A percentile compares a stretch with the other conserved stretches of the same genome.
phyloP scores from a whole-genome alignment of 352 stramenopile species.

The Phytophthora sp. region DNA sequence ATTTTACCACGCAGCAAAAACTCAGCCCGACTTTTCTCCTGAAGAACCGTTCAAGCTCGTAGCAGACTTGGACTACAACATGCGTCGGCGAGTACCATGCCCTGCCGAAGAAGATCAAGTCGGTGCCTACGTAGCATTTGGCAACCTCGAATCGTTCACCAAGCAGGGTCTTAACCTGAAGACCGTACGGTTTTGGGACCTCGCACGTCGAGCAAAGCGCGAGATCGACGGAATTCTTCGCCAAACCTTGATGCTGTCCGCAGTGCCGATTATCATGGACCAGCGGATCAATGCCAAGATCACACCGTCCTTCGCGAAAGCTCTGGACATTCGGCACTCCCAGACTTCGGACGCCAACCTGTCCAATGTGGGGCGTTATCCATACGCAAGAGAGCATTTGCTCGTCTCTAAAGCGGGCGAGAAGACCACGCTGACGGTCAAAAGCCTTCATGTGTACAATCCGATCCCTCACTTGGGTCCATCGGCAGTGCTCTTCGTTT shows the following conservation, averaged over 20 bases:
- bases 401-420: background rate
- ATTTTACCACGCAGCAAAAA: slow-evolving; percentile 24
- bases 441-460: slow-evolving; percentile 38
- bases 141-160: slow-evolving; percentile 16
- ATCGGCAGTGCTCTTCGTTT: slow-evolving; percentile 28
- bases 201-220: slow-evolving; percentile 40
- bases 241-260: slow-evolving; percentile 10
- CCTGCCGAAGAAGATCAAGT: slow-evolving; percentile 28
- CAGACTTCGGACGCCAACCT: slow-evolving; percentile 25
- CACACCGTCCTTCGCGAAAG: slow-evolving; percentile 15
- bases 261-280: slow-evolving; percentile 18
- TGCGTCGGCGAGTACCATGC: slow-evolving; percentile 43
- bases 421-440: slow-evolving; percentile 10
- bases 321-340: slow-evolving; percentile 18
- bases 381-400: slow-evolving; percentile 9
- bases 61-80: slow-evolving; percentile 47
- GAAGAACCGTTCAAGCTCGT: slow-evolving; percentile 40
- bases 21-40: slow-evolving; percentile 4
- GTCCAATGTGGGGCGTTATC: slow-evolving; percentile 35
- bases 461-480: slow-evolving; percentile 24
- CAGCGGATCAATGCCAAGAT: slow-evolving; percentile 17
- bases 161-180: slow-evolving; percentile 28
- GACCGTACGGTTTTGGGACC: slow-evolving; percentile 42
- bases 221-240: slow-evolving; percentile 28
- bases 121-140: slow-evolving; percentile 36